phyloP scores from a whole-genome alignment of 257 asterid species.

The Anisodus tanguticus region DNA sequence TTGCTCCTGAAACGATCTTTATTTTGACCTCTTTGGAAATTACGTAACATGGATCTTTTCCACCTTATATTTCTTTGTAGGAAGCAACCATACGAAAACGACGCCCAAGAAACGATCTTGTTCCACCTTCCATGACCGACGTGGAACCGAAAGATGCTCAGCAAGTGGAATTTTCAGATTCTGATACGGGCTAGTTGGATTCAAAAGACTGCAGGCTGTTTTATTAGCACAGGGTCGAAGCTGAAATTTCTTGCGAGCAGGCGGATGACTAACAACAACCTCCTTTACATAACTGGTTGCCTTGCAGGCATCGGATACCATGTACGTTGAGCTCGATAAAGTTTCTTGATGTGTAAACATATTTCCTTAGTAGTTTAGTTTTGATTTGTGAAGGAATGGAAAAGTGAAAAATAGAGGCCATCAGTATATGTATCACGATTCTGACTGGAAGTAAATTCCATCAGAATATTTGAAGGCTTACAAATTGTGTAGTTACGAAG shows the following conservation, averaged over 20 bases:
- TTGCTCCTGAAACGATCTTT: neutral
- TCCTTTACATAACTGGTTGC: neutral
- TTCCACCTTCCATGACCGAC: slow-evolving; percentile 81
- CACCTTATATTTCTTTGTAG: slow-evolving; percentile 43
- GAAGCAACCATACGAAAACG: slow-evolving; percentile 46
- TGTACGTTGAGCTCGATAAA: neutral
- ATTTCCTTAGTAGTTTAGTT: neutral
- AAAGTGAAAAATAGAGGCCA: neutral
- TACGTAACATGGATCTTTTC: neutral
- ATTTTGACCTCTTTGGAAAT: neutral
- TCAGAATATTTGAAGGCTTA: neutral
- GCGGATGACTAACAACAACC: neutral
- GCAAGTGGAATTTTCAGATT: slow-evolving; percentile 63
- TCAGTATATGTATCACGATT: neutral
- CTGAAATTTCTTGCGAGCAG: slow-evolving; percentile 11
- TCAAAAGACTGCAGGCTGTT: neutral
- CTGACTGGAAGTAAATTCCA: neutral
- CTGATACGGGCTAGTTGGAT: slow-evolving; percentile 63
- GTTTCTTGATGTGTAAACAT: neutral
- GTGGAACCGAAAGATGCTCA: slow-evolving; percentile 64
- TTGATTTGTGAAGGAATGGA: neutral
- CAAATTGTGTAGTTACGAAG: neutral
- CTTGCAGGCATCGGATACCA: neutral
- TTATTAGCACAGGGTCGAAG: neutral
- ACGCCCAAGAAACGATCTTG: slow-evolving; percentile 50